Evolutionary conservation across 2,329 filamentous ascomycete genomes (phyloP), one percentile per base, ranked within the genome.

Genomic region (Cordyceps cateniannulata): DNA sequence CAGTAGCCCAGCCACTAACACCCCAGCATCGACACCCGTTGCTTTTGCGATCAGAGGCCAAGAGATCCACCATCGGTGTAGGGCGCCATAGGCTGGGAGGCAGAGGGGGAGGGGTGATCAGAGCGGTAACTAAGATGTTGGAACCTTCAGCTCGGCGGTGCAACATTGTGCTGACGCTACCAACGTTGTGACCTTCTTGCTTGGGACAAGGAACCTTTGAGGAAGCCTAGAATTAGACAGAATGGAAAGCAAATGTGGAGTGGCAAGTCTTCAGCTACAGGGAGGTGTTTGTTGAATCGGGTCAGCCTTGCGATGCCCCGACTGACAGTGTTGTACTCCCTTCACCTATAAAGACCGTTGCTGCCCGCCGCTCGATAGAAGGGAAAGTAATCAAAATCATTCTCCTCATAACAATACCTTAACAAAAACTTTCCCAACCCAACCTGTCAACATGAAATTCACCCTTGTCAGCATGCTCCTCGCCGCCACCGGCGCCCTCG

Each of bases 381-480:
- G 14, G 35, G 10, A n/a, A 22, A 14, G 2, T 20, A 48, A 9
- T 2, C 3, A 9, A 5, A n/a, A 20, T 20, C 32, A 35, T 12
- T 35, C 14, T 35, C 32, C 32, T 12, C n/a, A 58, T 25, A 20
- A 49, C 25, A 50, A 8, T 10, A 29, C 16, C 18, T 22, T 42
- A 50, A 29, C n/a, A 48, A 38, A 22, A 38, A 32, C 8, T 20
- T 10, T 8, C 25, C 27, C 42, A 14, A 12, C 32, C 32, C 32
- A 22, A 22, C 18, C 35, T 6, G 6, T 7, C 55, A 62, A 22
- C 35, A 62, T 62, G 61, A 62, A 62, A 47, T 56, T 62, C 32
- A 25, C 56, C 24, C 18, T 62, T 22, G 35, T 40, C 45, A 52
- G 45, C 40, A 47, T 47, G 24, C 29, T 60, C 9, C 45, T 62